Base-by-base conservation (phyloP, 345 rosid species). In the Pistacia atlantica region DNA sequence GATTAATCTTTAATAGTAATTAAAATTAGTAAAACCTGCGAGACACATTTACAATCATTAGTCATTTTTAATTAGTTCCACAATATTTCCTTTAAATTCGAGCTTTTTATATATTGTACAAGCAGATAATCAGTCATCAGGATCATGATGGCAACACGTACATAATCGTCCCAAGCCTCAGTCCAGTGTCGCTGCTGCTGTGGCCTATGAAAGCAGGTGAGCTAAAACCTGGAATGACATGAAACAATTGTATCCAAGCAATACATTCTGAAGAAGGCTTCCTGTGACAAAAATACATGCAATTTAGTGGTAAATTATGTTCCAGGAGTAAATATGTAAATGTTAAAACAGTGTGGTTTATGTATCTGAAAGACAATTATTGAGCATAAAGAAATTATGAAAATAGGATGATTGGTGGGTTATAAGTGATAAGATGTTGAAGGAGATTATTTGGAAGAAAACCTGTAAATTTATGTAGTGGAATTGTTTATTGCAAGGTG, bases 311-410 rank as follows among this genome's bases (percentile, higher is more conserved):
- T 14, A 37, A 14, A 61, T n/a, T 61, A 42, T 11, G 54, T 61
- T 12, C 10, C 13, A 65, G 78, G 79, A 13, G 75, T 77, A 71
- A 64, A 77, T 77, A 77, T 63, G 60, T 70, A 35, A 22, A 69
- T 62, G 25, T 71, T 22, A 48, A n/a, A 35, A 20, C n/a, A 3
- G 33, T 56, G 28, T 77, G 65, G 42, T 33, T 48, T 69, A 69
- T 61, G 75, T 54, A 11, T 52, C 42, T 25, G 57, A 52, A 54
- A 56, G 52, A 63, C 8, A 71, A 71, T 48, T 20, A 77, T 14
- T 51, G 13, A 28, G 31, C 52, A n/a, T 56, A 38, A 57, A 1
- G 33, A 56, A 42, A 57, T 4, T 9, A 12, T 33, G n/a, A 68
- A n/a, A 52, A 28, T 22, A 54, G 65, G 60, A 13, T 58, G 33